phyloP scores from a whole-genome alignment of 192 early-diverging fungal genomes.

The Coemansia sp. region DNA sequence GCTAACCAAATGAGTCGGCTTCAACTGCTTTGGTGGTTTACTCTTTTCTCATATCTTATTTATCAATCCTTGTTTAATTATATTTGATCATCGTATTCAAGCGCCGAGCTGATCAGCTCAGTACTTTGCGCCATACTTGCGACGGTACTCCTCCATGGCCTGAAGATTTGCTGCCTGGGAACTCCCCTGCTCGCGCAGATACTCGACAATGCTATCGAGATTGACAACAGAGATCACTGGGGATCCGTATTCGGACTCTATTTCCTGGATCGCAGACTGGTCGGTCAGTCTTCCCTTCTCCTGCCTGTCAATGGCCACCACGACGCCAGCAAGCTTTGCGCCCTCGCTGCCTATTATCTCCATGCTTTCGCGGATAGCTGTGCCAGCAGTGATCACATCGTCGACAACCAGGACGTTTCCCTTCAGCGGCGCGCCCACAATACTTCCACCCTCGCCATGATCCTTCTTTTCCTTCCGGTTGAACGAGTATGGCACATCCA shows the following conservation, averaged over 20 bases:
- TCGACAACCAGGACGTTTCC: conserved; percentile 84
- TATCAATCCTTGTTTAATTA: neutral
- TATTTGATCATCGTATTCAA: neutral
- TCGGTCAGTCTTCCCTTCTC: conserved; percentile 72
- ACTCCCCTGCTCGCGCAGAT: conserved; percentile 63
- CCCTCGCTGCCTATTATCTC: conserved; percentile 71
- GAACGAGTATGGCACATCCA: conserved; percentile 82
- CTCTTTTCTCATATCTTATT: neutral
- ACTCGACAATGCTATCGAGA: conserved; percentile 84
- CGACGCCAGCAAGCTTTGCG: conserved; percentile 75
- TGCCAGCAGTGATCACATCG: conserved; percentile 99
- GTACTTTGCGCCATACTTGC: conserved; percentile 74
- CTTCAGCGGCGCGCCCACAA: conserved; percentile 81
- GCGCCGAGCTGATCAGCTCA: neutral
- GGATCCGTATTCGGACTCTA: conserved; percentile 74
- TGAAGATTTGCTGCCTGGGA: conserved; percentile 53
- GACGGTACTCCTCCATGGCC: conserved; percentile 77
- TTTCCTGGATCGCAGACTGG: conserved; percentile 87
- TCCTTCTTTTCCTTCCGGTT: conserved; percentile 99
- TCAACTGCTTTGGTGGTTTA: neutral
- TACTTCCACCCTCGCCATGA: conserved; percentile 96
- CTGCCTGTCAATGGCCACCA: conserved; percentile 91
- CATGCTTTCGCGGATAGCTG: conserved; percentile 92
- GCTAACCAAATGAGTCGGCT: neutral
- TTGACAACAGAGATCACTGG: conserved; percentile 84